Conservation (phyloP, 164 flowering plant species). For the Echeveria elegans region DNA sequence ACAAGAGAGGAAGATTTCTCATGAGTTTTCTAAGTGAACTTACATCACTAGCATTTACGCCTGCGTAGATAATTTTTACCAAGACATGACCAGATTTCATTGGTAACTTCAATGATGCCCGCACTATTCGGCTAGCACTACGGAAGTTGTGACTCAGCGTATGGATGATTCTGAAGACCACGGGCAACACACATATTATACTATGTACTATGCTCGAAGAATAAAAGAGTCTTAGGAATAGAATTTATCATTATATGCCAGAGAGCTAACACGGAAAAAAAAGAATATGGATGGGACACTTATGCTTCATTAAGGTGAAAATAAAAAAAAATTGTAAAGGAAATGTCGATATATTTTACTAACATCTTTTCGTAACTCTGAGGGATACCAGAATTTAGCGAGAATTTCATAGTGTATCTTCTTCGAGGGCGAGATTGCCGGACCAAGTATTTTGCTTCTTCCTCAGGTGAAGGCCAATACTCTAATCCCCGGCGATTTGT, state of each 20-base stretch:
- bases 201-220: neutral
- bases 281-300: neutral
- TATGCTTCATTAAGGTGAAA: neutral
- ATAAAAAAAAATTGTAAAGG: neutral
- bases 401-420: conserved; percentile 18
- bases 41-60: conserved; percentile 99
- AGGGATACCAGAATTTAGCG: conserved; percentile 41
- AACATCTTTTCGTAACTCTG: conserved; percentile 75
- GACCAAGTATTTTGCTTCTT: conserved; percentile 67
- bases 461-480: conserved; percentile 86
- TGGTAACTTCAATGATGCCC: conserved; percentile 44
- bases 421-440: conserved; percentile 26
- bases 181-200: neutral
- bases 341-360: conserved; percentile 14
- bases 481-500: conserved; percentile 83
- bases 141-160: conserved; percentile 78
- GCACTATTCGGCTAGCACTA: conserved; percentile 59
- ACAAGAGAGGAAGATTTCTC: neutral
- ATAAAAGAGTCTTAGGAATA: neutral
- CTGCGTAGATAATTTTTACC: conserved; percentile 81
- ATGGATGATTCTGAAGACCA: conserved; percentile 67
- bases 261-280: neutral
- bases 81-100: conserved; percentile 61
- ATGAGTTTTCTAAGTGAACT: conserved; percentile 18
- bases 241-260: neutral